Percentiles rank a stretch among this genome's conserved stretches.
Evolutionary conservation across 495 filamentous ascomycete genomes (phyloP).

Genomic region (Recurvomyces mirabilis): DNA sequence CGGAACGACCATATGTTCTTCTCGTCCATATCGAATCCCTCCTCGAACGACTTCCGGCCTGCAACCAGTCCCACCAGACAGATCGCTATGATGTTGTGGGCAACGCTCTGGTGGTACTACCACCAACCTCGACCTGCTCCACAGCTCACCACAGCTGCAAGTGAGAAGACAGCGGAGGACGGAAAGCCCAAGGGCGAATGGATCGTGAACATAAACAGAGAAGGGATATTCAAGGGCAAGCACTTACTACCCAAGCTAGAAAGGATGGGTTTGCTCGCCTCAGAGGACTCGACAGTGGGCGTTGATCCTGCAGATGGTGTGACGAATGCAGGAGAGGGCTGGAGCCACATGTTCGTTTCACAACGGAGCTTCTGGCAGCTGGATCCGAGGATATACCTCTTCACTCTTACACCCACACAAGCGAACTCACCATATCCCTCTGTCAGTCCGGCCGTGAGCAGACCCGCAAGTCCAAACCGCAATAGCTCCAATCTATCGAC

Average conservation of each 20-base stretch:
- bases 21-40: conserved; percentile 77
- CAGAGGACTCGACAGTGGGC: conserved; percentile 65
- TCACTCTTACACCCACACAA: conserved; percentile 58
- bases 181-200: conserved; percentile 79
- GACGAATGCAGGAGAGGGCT: conserved; percentile 44
- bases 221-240: conserved; percentile 73
- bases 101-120: conserved; percentile 94
- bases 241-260: conserved; percentile 83
- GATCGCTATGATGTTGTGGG: conserved; percentile 94
- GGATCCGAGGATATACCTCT: conserved; percentile 75
- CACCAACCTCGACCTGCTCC: conserved; percentile 54
- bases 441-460: conserved; percentile 42
- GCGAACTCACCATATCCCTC: conserved; percentile 44
- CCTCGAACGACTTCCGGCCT: conserved; percentile 66
- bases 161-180: conserved; percentile 48
- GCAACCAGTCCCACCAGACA: conserved; percentile 68
- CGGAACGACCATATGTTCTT: conserved; percentile 75
- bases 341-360: conserved; percentile 73
- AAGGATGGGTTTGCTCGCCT: conserved; percentile 77
- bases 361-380: conserved; percentile 84
- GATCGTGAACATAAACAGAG: conserved; percentile 71
- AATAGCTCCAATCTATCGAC: conserved; percentile 16
- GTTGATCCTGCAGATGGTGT: conserved; percentile 44
- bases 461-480: conserved; percentile 50
- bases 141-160: conserved; percentile 49